phyloP scores from a whole-genome alignment of 306 rosid genomes.

The Castanea sativa region DNA sequence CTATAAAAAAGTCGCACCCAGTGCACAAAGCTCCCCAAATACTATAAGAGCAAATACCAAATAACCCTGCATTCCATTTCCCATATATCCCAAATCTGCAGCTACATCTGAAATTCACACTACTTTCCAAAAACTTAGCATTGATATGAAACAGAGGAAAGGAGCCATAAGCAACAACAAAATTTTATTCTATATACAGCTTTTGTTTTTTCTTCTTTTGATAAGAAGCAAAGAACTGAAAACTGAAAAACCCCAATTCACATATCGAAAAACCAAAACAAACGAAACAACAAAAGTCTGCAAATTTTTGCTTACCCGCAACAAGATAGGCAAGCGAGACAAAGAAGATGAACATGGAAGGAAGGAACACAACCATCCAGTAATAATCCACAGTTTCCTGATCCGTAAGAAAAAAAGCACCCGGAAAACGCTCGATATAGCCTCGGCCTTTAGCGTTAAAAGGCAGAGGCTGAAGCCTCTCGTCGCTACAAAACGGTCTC shows the following conservation, averaged over 20 bases:
- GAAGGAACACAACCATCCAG: conserved; percentile 90
- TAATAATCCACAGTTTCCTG: conserved; percentile 87
- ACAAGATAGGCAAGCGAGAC: conserved; percentile 60
- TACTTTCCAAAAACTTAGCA: neutral
- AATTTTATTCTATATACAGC: too few species aligned
- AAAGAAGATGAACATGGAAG: conserved; percentile 57
- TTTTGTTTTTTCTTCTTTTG: too few species aligned
- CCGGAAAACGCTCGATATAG: conserved; percentile 53
- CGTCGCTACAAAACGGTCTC: conserved; percentile 72
- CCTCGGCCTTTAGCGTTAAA: conserved; percentile 49
- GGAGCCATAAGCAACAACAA: too few species aligned
- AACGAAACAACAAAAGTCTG: neutral
- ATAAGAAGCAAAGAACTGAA: neutral
- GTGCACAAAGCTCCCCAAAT: neutral
- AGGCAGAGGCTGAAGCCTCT: conserved; percentile 56
- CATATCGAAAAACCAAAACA: neutral
- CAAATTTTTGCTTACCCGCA: conserved; percentile 54
- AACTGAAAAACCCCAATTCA: neutral
- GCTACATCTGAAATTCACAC: neutral
- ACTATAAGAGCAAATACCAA: neutral
- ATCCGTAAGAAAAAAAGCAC: conserved; percentile 77
- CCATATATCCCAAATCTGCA: conserved; percentile 2
- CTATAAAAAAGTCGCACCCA: neutral
- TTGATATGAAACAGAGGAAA: neutral
- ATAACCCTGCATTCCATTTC: neutral